These are phyloP conservation scores for Metarhizium anisopliae DNA, from an alignment of 2,329 filamentous ascomycete species.

Conservation along the genomic window DNA sequence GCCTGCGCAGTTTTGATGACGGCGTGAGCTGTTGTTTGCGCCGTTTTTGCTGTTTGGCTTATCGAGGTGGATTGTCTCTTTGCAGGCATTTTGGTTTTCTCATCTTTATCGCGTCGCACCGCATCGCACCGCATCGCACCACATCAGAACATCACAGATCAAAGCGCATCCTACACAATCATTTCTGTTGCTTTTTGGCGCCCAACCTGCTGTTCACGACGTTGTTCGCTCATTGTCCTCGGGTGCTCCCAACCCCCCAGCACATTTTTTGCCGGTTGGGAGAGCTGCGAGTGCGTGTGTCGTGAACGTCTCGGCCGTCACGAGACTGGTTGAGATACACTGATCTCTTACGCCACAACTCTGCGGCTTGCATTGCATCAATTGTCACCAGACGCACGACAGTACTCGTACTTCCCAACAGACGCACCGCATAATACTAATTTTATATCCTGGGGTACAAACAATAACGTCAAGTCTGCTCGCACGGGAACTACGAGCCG, in stretches of 20 bases:
- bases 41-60: no score
- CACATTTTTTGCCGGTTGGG: not conserved
- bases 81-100: no score
- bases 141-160: no score
- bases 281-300: constrained; percentile 6
- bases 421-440: not conserved
- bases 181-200: not conserved
- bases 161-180: not conserved
- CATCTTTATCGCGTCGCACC: no score
- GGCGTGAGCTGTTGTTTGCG: no score
- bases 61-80: no score
- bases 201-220: not conserved
- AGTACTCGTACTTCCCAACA: not conserved
- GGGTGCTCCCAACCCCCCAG: not conserved
- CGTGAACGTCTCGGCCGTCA: constrained; percentile 12
- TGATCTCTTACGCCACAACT: not conserved
- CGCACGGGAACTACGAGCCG: no score
- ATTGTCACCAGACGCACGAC: not conserved
- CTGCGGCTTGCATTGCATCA: not conserved
- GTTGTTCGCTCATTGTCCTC: not conserved
- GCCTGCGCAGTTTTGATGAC: no score
- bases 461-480: not conserved
- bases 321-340: constrained; percentile 11
- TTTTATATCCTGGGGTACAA: not conserved
- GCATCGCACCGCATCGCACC: no score